phyloP scores from a whole-genome alignment of 73 alveolate species.

The Paramecium tetraurelia region DNA sequence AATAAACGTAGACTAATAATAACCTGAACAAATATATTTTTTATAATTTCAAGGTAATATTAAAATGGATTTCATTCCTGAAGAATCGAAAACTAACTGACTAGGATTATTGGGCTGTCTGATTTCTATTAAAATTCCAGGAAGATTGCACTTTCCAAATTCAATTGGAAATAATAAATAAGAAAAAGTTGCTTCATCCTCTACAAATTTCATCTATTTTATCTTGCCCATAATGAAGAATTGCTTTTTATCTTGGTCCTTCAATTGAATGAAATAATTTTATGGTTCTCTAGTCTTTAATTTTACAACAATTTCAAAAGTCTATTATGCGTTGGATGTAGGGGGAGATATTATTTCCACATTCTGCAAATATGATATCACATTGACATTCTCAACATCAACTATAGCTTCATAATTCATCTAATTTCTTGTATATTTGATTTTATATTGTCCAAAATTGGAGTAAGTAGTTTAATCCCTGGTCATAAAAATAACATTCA shows the following conservation, averaged over 20 bases:
- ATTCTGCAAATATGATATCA: not conserved
- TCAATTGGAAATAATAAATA: constrained; percentile 6
- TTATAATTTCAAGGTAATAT: constrained; percentile 14
- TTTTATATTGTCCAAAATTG: not conserved
- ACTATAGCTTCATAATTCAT: not conserved
- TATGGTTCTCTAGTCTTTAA: not conserved
- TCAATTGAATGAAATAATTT: not conserved
- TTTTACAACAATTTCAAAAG: not conserved
- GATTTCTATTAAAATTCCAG: not conserved
- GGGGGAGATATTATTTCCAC: constrained; percentile 20
- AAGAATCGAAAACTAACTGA: not conserved
- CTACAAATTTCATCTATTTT: not conserved
- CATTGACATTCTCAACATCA: not conserved
- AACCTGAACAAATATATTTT: not conserved
- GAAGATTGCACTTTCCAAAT: not conserved
- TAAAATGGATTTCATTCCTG: constrained; percentile 12
- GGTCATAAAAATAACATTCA: not conserved
- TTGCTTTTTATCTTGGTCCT: not conserved
- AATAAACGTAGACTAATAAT: not conserved
- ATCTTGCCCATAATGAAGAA: constrained; percentile 29
- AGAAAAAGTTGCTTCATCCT: not conserved
- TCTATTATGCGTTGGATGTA: not conserved
- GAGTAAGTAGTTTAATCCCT: not conserved
- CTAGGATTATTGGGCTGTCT: not conserved
- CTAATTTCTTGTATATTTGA: not conserved